Base-by-base conservation (phyloP, 2,329 filamentous ascomycete species). In the Colletotrichum horii region DNA sequence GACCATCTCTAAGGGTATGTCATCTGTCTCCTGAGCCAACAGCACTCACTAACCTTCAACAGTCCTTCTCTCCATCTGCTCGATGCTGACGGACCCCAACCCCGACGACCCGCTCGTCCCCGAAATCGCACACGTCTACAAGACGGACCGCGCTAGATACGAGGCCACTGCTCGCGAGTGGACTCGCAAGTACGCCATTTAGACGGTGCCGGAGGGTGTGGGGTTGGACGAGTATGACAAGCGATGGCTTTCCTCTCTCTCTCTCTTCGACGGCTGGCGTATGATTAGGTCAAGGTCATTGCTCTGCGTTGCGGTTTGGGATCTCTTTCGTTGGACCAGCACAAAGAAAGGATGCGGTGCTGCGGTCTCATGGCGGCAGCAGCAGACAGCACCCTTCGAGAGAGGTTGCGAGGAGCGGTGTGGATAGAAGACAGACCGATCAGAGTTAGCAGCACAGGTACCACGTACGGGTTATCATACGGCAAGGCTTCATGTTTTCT, bases 91-190 rank as follows among this genome's bases (percentile, higher is more conserved):
- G 84, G 97, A 99, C 89, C 97, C 97, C 81, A 99, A 99, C 91
- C 97, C 97, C 79, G 97, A 99, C 86, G 97, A 99, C 87, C 97
- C 97, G 83, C 93, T 99, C 80, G 97, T 99, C 77, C 97, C 97
- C 78, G 97, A 99, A 90, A 99, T 99, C 83, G 97, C 97, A 82
- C 97, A 99, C 85, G 96, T 98, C 84, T 99, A 99, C 94, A 99
- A 99, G 93, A 98, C 96, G 79, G 97, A 99, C 87, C 94, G 96
- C 81, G 93, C 95, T 82, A 92, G 96, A 86, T 99, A 99, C 87
- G 97, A 99, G 89, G 95, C 95, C 79, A 98, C 96, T 74, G 97
- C 97, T 77, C 91, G 96, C 81, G 97, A 99, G 89, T 99, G 97
- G 97, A 99, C 97, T 82, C 93, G 96, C 87, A 99, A 99, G 91